These are phyloP conservation scores for Amauroascus verrucosus DNA, from an alignment of 2,329 filamentous ascomycete genomes.

Conservation along the genomic window DNA sequence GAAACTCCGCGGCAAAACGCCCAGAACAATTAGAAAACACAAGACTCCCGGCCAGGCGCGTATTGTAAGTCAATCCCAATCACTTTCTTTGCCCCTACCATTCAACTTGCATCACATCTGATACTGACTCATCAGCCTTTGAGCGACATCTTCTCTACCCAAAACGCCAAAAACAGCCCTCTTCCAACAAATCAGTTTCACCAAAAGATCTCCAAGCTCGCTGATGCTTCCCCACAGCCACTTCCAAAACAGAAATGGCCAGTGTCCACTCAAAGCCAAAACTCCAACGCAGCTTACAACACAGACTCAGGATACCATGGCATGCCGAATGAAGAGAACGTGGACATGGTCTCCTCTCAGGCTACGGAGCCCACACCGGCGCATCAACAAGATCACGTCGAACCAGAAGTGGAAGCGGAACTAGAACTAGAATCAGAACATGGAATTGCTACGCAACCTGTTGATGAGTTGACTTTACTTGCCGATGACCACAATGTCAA, in stretches of 20 bases:
- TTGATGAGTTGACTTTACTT: slow-evolving; percentile 24
- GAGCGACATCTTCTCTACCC: slow-evolving; percentile 40
- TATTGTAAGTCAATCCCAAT: slow-evolving; percentile 30
- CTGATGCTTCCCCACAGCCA: slow-evolving; percentile 13
- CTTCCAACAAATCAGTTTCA: slow-evolving; percentile 28
- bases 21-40: slow-evolving; percentile 35
- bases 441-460: slow-evolving; percentile 24
- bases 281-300: slow-evolving; percentile 33
- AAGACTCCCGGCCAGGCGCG: slow-evolving; percentile 23
- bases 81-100: not conserved
- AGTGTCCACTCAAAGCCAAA: slow-evolving; percentile 26
- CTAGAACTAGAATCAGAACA: not conserved
- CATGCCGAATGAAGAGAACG: slow-evolving; percentile 34
- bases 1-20: slow-evolving; percentile 41
- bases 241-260: slow-evolving; percentile 18
- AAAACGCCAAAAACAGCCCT: slow-evolving; percentile 27
- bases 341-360: slow-evolving; percentile 20
- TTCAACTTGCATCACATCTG: slow-evolving; percentile 9
- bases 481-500: slow-evolving; percentile 15
- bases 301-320: slow-evolving; percentile 42
- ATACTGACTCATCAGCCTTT: slow-evolving; percentile 29
- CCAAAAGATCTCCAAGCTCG: slow-evolving; percentile 28
- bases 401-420: not conserved
- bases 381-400: too few relatives aligned
- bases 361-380: not conserved